These are phyloP conservation scores for Gardenia jasminoides DNA, from an alignment of 257 asterid genomes.

Conservation along the genomic window DNA sequence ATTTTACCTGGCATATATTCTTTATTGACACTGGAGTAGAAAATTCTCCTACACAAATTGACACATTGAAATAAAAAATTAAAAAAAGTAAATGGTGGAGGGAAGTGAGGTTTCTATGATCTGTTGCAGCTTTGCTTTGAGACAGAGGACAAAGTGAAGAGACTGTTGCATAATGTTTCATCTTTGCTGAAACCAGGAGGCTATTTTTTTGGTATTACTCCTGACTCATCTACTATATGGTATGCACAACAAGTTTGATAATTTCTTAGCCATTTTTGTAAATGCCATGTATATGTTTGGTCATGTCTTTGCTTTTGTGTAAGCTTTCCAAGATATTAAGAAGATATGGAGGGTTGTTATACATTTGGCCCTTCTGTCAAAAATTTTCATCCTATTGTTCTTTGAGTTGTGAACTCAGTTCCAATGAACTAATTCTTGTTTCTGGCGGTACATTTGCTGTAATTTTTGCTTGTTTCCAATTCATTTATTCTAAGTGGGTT, in stretches of 20 bases:
- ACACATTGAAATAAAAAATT: too few species aligned
- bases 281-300: not conserved
- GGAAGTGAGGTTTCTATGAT: not conserved
- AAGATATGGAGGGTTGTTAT: not conserved
- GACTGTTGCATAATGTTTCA: slow-evolving; percentile 76
- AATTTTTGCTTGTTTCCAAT: not conserved
- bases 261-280: not conserved
- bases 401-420: not conserved
- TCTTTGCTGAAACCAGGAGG: slow-evolving; percentile 95
- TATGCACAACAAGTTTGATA: slow-evolving; percentile 29
- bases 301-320: not conserved
- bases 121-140: slow-evolving; percentile 74
- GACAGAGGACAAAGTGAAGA: slow-evolving; percentile 79
- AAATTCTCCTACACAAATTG: too few species aligned
- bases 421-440: not conserved
- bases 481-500: not conserved
- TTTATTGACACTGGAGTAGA: slow-evolving; percentile 4
- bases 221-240: slow-evolving; percentile 99
- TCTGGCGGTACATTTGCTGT: not conserved
- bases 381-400: not conserved
- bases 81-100: not conserved
- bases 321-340: not conserved
- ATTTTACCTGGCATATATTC: slow-evolving; percentile 11
- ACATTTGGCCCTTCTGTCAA: not conserved
- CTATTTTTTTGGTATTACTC: slow-evolving; percentile 91